Percentiles rank a stretch among this genome's conserved stretches.
Conservation (phyloP, 768 basidiomycete species). For the Russula foetens region DNA sequence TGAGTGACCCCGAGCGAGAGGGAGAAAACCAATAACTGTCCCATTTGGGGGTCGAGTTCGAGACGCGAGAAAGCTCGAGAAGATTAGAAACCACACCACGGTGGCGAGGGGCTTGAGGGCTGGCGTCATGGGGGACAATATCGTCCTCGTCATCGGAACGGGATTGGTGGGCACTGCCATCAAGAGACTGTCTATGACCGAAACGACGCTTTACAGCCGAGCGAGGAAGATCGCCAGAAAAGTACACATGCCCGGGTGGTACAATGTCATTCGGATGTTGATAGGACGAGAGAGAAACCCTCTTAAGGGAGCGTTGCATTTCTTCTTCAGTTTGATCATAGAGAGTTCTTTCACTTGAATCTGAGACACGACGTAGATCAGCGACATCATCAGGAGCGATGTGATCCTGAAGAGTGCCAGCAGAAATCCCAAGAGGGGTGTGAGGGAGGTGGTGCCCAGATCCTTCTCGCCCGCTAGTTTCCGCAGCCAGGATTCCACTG, state of each 20-base stretch:
- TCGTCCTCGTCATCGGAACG: background rate
- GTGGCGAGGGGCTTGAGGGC: background rate
- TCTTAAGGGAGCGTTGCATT: slow-evolving; percentile 2
- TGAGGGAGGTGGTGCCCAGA: background rate
- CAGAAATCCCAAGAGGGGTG: background rate
- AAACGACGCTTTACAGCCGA: background rate
- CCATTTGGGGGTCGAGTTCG: background rate
- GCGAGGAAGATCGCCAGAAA: background rate
- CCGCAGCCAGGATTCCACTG: background rate
- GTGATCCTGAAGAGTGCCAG: background rate
- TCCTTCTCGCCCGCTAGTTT: background rate
- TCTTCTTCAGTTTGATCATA: slow-evolving; percentile 10
- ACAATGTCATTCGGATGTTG: slow-evolving; percentile 11
- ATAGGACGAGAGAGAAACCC: slow-evolving; percentile 11
- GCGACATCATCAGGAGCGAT: background rate
- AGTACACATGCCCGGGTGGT: background rate
- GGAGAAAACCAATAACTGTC: background rate
- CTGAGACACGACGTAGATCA: slow-evolving; percentile 5
- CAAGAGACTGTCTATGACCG: background rate
- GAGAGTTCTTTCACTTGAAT: slow-evolving; percentile 9
- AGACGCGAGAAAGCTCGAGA: slow-evolving; percentile 10
- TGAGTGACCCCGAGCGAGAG: background rate
- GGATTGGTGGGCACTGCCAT: background rate
- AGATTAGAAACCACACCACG: slow-evolving; percentile 11
- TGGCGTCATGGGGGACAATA: background rate